Evolutionary conservation across 495 filamentous ascomycete species (phyloP).

Genomic region (Paragyromitra xinjiangensis): DNA sequence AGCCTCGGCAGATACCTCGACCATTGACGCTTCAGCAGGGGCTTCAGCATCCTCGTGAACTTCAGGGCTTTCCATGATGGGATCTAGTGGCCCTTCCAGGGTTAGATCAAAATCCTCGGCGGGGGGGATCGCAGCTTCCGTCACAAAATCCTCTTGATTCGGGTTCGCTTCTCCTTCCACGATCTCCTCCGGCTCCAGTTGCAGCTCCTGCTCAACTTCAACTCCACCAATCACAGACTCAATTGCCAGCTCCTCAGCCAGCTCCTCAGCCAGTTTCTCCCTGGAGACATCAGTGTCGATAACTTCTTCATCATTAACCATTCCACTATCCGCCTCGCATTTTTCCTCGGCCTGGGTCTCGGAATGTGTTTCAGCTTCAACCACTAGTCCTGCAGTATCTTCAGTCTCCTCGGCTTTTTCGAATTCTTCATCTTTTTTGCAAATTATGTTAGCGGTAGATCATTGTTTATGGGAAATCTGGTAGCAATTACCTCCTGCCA

Average conservation of each 20-base stretch:
- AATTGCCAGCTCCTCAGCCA: not conserved
- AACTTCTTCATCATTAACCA: conserved; percentile 2
- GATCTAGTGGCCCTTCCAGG: not conserved
- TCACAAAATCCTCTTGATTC: not conserved
- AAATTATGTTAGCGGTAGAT: conserved; percentile 17
- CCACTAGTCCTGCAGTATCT: not conserved
- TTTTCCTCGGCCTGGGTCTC: conserved; percentile 16
- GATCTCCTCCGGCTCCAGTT: not conserved
- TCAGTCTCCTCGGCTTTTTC: not conserved
- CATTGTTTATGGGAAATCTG: not conserved
- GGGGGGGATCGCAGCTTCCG: not conserved
- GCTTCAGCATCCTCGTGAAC: not conserved
- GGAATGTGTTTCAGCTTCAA: not conserved
- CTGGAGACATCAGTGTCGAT: not conserved
- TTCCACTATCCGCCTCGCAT: not conserved
- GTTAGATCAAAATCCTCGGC: not conserved
- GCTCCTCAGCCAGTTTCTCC: not conserved
- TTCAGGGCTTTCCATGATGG: conserved; percentile 1
- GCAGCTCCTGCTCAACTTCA: conserved; percentile 29
- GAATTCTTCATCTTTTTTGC: conserved; percentile 10
- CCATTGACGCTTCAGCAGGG: not conserved
- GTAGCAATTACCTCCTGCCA: conserved; percentile 17
- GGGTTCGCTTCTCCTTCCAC: not conserved
- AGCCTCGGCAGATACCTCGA: not conserved
- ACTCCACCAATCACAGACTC: conserved; percentile 37